A percentile compares a stretch with the other conserved stretches of the same genome.
phyloP scores from a whole-genome alignment of 2,329 filamentous ascomycete genomes.

The Fusarium sp. region DNA sequence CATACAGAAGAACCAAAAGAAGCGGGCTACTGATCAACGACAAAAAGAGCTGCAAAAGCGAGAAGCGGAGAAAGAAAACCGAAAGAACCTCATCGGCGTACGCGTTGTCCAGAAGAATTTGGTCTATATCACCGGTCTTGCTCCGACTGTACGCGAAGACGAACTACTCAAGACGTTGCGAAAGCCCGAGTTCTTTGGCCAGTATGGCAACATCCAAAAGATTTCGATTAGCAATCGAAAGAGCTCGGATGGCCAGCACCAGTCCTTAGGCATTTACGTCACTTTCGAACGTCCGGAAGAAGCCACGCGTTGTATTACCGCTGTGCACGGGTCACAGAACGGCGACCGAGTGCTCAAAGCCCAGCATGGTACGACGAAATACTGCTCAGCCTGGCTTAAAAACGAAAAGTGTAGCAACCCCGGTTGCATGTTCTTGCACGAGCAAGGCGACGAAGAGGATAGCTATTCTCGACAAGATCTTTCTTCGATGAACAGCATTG shows the following conservation, averaged over 20 bases:
- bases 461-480: constrained; percentile 95
- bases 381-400: constrained; percentile 95
- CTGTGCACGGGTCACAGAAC: constrained; percentile 92
- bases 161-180: constrained; percentile 90
- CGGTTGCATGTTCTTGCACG: constrained; percentile 97
- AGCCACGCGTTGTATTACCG: constrained; percentile 87
- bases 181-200: constrained; percentile 93
- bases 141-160: constrained; percentile 91
- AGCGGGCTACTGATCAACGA: constrained; percentile 81
- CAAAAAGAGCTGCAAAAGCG: constrained; percentile 97
- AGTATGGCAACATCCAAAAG: constrained; percentile 98
- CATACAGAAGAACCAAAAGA: constrained; percentile 91
- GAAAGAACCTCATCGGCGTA: constrained; percentile 95
- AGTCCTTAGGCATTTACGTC: constrained; percentile 97
- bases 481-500: constrained; percentile 92
- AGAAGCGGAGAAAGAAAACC: constrained; percentile 93
- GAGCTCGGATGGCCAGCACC: constrained; percentile 77
- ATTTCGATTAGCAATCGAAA: constrained; percentile 98
- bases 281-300: constrained; percentile 94
- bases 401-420: constrained; percentile 95
- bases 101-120: constrained; percentile 98
- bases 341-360: constrained; percentile 86
- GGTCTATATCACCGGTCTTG: constrained; percentile 96
- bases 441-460: constrained; percentile 97
- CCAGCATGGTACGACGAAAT: constrained; percentile 91